Percentiles rank a stretch among this genome's conserved stretches.
Conservation (phyloP, 2,329 filamentous ascomycete genomes). For the Xylariomycetidae sp. region DNA sequence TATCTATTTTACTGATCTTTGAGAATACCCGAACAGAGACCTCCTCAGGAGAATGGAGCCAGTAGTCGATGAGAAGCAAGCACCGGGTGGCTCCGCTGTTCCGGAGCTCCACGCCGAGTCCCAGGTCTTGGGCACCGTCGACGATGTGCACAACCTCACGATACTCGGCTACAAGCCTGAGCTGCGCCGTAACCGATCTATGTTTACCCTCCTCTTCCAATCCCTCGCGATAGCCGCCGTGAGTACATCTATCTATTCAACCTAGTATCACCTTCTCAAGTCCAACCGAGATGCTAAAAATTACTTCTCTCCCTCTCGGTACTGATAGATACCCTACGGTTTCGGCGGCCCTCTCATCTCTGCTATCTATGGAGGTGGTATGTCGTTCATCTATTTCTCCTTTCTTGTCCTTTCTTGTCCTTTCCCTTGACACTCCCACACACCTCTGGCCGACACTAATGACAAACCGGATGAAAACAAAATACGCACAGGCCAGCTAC, state of each 20-base stretch:
- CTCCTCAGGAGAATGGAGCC: too few species aligned
- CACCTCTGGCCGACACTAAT: conserved; percentile 1
- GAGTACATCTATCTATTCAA: conserved; percentile 7
- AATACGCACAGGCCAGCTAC: conserved; percentile 45
- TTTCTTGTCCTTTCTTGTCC: too few species aligned
- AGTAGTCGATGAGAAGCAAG: too few species aligned
- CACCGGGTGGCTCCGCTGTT: too few species aligned
- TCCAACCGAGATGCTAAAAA: neutral
- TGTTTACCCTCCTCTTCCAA: conserved; percentile 57
- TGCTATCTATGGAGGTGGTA: conserved; percentile 33
- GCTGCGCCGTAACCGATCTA: conserved; percentile 53
- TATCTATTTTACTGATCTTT: too few species aligned
- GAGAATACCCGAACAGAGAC: too few species aligned
- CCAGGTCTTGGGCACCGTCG: conserved; percentile 14
- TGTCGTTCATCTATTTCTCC: conserved; percentile 9
- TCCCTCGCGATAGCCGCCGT: conserved; percentile 54
- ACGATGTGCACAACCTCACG: conserved; percentile 28
- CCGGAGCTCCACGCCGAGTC: too few species aligned
- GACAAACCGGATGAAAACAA: too few species aligned
- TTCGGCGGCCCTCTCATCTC: conserved; percentile 33
- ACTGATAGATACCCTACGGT: conserved; percentile 46
- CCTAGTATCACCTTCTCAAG: neutral
- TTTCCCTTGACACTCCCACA: neutral
- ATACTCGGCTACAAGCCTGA: conserved; percentile 54
- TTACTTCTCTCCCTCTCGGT: neutral